Evolutionary conservation across 805 yeast species (phyloP).

Genomic region (Pichia thaimueangensis): DNA sequence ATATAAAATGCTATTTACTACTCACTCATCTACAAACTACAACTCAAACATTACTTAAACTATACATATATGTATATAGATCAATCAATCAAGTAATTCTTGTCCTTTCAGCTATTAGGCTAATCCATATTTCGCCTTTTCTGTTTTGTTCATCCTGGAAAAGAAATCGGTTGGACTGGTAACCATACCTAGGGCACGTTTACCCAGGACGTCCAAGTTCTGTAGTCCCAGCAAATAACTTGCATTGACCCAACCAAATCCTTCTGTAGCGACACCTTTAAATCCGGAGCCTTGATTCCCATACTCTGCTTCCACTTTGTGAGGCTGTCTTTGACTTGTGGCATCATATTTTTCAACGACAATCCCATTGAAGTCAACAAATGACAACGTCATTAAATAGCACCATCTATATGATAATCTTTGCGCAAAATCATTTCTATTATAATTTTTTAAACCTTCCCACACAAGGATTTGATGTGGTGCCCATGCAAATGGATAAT

Average conservation of each 20-base stretch:
- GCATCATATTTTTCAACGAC: conserved; percentile 96
- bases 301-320: conserved; percentile 89
- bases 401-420: conserved; percentile 84
- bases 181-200: conserved; percentile 71
- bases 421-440: conserved; percentile 53
- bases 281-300: conserved; percentile 95
- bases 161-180: conserved; percentile 67
- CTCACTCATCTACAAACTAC: too few species aligned
- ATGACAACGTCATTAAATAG: conserved; percentile 80
- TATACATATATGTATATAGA: not conserved
- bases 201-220: conserved; percentile 57
- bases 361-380: conserved; percentile 88
- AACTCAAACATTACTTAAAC: too few species aligned
- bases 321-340: conserved; percentile 75
- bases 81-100: too few species aligned
- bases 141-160: conserved; percentile 37
- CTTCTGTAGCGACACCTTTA: conserved; percentile 90
- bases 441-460: conserved; percentile 76
- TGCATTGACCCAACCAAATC: conserved; percentile 98
- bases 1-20: too few species aligned
- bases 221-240: conserved; percentile 70
- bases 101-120: not conserved
- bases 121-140: conserved; percentile 32
- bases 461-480: conserved; percentile 95
- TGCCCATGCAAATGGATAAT: conserved; percentile 97